Evolutionary conservation across 2,329 filamentous ascomycete species (phyloP).

Genomic region (Monosporascus sp.): DNA sequence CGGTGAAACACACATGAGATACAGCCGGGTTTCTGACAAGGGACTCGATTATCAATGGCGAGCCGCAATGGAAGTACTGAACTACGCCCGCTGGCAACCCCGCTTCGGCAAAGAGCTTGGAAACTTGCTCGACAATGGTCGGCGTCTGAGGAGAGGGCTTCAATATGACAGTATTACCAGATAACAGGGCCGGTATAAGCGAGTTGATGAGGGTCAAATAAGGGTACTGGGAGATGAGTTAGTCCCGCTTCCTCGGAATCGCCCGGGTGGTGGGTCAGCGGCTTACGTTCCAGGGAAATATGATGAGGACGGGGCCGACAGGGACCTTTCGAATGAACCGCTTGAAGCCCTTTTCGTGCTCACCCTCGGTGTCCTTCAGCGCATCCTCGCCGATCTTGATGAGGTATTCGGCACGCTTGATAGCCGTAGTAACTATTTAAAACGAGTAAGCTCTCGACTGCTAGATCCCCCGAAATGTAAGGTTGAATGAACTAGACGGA

Average conservation of each 20-base stretch:
- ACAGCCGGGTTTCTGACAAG: slow-evolving; percentile 74
- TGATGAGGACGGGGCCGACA: slow-evolving; percentile 78
- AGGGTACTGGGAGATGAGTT: slow-evolving; percentile 61
- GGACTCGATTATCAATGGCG: slow-evolving; percentile 68
- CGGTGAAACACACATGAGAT: slow-evolving; percentile 84
- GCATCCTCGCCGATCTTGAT: slow-evolving; percentile 76
- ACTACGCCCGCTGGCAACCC: slow-evolving; percentile 80
- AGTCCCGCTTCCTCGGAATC: slow-evolving; percentile 3
- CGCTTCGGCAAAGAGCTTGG: slow-evolving; percentile 70
- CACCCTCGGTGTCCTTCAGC: slow-evolving; percentile 74
- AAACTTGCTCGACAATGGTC: slow-evolving; percentile 80
- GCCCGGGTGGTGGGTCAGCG: not conserved
- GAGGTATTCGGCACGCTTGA: slow-evolving; percentile 80
- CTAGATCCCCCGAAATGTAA: no score
- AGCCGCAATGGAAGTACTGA: slow-evolving; percentile 89
- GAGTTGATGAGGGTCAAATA: slow-evolving; percentile 93
- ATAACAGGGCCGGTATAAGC: slow-evolving; percentile 82
- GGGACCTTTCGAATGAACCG: slow-evolving; percentile 85
- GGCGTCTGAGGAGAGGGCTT: slow-evolving; percentile 96
- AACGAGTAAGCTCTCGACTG: not conserved
- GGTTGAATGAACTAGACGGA: no score
- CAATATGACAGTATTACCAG: slow-evolving; percentile 85
- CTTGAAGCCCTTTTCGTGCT: slow-evolving; percentile 82
- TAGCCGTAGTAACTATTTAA: slow-evolving; percentile 62
- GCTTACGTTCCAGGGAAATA: slow-evolving; percentile 94